Percentiles rank a stretch among this genome's conserved stretches.
These are phyloP conservation scores for Globisporangium parvum DNA, from an alignment of 352 stramenopile genomes.

Conservation along the genomic window DNA sequence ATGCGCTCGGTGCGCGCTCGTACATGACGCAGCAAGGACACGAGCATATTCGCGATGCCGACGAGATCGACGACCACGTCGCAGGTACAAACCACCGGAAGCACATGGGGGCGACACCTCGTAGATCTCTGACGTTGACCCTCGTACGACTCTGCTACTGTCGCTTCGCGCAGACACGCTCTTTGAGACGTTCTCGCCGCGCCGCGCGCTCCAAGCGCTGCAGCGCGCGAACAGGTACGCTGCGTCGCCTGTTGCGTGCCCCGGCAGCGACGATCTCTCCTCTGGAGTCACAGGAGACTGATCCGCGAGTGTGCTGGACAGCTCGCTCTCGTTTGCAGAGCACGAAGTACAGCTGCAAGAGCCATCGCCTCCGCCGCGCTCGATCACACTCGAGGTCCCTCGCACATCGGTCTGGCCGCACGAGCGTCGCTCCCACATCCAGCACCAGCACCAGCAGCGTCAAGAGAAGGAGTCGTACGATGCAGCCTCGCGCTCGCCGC, in stretches of 20 bases:
- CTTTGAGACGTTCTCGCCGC: slow-evolving; percentile 61
- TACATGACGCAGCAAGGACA: slow-evolving; percentile 47
- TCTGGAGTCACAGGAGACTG: too few relatives aligned
- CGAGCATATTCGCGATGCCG: slow-evolving; percentile 26
- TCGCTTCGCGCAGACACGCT: slow-evolving; percentile 27
- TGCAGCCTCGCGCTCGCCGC: too few relatives aligned
- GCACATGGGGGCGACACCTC: not conserved
- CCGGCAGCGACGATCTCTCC: too few relatives aligned
- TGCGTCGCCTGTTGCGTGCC: too few relatives aligned
- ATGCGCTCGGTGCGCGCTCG: slow-evolving; percentile 43
- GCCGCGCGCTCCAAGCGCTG: slow-evolving; percentile 30
- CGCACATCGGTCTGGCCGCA: not conserved
- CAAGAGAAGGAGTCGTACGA: not conserved
- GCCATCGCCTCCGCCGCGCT: not conserved
- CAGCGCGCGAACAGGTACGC: slow-evolving; percentile 36
- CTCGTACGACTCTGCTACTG: not conserved
- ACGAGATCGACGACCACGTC: slow-evolving; percentile 31
- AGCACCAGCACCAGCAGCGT: not conserved
- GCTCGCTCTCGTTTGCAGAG: slow-evolving; percentile 9
- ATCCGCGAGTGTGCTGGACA: not conserved
- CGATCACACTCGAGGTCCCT: slow-evolving; percentile 5
- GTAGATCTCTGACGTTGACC: not conserved
- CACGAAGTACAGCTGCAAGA: not conserved
- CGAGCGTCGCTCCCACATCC: not conserved
- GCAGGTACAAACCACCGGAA: slow-evolving; percentile 19